Evolutionary conservation across 106 monocot species (phyloP).

Genomic region (Posidonia australis): DNA sequence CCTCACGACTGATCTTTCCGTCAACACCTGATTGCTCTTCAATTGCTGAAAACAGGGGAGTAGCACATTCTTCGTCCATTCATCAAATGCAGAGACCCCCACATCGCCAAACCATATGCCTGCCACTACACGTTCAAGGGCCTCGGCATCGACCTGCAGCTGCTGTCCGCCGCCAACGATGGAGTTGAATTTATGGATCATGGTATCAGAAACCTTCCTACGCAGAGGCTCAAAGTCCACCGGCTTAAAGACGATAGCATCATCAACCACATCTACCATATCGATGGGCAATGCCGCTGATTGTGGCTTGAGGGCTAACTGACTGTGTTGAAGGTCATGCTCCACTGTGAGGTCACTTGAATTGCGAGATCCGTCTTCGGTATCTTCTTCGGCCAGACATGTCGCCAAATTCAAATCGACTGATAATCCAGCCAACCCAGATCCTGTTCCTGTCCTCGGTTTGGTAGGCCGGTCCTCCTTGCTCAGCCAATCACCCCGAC

Average conservation of each 20-base stretch:
- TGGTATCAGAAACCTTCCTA: conserved; percentile 33
- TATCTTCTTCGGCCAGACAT: conserved; percentile 26
- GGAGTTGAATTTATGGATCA: conserved; percentile 25
- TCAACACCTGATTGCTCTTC: background rate
- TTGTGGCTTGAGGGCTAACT: conserved; percentile 6
- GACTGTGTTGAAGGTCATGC: conserved; percentile 41
- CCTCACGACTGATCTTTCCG: background rate
- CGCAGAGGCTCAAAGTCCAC: conserved; percentile 53
- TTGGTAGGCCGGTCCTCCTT: conserved; percentile 22
- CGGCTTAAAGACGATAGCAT: conserved; percentile 59
- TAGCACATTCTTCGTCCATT: conserved; percentile 53
- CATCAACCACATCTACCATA: conserved; percentile 44
- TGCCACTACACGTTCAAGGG: conserved; percentile 50
- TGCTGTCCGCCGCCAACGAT: conserved; percentile 27
- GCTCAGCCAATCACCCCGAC: conserved; percentile 23
- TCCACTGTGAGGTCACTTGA: conserved; percentile 79
- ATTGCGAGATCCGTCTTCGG: conserved; percentile 50
- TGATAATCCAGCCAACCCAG: conserved; percentile 12
- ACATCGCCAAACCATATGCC: conserved; percentile 49
- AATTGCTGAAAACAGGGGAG: conserved; percentile 15
- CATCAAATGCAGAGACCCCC: conserved; percentile 25
- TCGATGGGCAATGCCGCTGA: conserved; percentile 22
- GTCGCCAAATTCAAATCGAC: conserved; percentile 68
- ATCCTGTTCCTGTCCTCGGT: conserved; percentile 27
- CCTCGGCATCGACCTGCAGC: conserved; percentile 43